These are phyloP conservation scores for Neocucurbitaria cava DNA, from an alignment of 2,329 filamentous ascomycete species.

Conservation along the genomic window DNA sequence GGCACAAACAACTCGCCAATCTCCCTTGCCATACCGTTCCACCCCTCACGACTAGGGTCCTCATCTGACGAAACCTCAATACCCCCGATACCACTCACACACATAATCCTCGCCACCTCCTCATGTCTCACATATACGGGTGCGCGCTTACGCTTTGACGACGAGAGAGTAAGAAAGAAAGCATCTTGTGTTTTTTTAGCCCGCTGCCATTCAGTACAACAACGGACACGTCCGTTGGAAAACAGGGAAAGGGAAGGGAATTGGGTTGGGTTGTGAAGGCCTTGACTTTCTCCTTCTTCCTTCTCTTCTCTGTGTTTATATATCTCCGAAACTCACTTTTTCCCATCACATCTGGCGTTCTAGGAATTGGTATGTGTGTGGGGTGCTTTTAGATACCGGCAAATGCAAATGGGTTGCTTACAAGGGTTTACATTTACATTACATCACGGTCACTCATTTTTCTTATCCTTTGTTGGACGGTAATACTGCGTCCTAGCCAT, in stretches of 20 bases:
- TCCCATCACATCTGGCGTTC: constrained; percentile 15
- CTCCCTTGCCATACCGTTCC: constrained; percentile 7
- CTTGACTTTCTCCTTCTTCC: constrained; percentile 2
- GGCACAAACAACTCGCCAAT: constrained; percentile 5
- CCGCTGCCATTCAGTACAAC: constrained; percentile 13
- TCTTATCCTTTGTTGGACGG: constrained; percentile 9
- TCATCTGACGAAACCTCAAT: constrained; percentile 20
- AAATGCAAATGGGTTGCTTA: constrained; percentile 20
- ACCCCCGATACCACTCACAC: constrained; percentile 16
- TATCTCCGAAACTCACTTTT: constrained; percentile 19
- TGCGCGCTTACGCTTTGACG: constrained; percentile 37
- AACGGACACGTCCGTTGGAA: not conserved
- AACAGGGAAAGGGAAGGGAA: not conserved
- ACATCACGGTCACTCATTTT: constrained; percentile 15
- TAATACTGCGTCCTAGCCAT: constrained; percentile 17
- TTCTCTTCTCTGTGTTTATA: constrained; percentile 28
- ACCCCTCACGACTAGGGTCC: constrained; percentile 17
- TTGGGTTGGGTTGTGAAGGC: constrained; percentile 3
- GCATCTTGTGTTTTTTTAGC: constrained; percentile 28
- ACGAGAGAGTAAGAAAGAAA: constrained; percentile 34
- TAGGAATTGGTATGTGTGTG: constrained; percentile 2
- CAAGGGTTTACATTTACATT: not conserved
- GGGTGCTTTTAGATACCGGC: constrained; percentile 22
- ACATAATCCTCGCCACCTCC: constrained; percentile 19
- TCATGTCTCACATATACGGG: constrained; percentile 25